Conservation (phyloP, 345 rosid genomes). For the Salix dunnii region DNA sequence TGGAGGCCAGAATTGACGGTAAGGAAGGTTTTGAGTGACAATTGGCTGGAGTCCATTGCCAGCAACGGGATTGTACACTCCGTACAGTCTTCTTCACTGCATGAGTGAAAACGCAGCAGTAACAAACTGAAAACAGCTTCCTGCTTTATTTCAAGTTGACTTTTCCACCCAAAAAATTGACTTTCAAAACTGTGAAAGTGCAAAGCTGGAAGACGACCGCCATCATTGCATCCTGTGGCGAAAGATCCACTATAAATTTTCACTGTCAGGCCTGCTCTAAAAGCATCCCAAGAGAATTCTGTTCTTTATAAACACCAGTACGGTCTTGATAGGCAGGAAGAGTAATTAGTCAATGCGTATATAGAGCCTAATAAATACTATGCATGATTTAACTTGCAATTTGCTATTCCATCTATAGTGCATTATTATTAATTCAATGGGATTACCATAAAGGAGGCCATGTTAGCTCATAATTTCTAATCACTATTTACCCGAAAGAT, state of each 20-base stretch:
- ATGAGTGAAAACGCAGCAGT: background rate
- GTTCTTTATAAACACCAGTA: too few species aligned
- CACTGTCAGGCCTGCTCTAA: background rate
- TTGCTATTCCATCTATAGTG: too few species aligned
- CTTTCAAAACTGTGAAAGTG: background rate
- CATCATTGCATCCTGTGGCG: constrained; percentile 18
- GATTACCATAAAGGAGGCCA: constrained; percentile 2
- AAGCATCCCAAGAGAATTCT: constrained; percentile 26
- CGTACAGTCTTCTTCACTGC: background rate
- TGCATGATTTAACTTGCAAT: too few species aligned
- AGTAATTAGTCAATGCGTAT: background rate
- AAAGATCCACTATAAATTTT: background rate
- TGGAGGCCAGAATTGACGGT: background rate
- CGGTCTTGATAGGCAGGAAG: too few species aligned
- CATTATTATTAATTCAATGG: background rate
- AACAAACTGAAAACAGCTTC: background rate
- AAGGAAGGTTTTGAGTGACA: background rate
- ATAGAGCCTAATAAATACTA: background rate
- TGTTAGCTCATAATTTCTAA: background rate
- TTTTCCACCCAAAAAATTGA: background rate
- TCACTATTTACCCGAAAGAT: background rate
- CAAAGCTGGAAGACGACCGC: constrained; percentile 4
- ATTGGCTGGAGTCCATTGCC: background rate
- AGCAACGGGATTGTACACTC: background rate
- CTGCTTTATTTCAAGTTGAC: background rate